These are phyloP conservation scores for Pseudogymnoascus sp. DNA, from an alignment of 2,329 filamentous ascomycete species.

Conservation along the genomic window DNA sequence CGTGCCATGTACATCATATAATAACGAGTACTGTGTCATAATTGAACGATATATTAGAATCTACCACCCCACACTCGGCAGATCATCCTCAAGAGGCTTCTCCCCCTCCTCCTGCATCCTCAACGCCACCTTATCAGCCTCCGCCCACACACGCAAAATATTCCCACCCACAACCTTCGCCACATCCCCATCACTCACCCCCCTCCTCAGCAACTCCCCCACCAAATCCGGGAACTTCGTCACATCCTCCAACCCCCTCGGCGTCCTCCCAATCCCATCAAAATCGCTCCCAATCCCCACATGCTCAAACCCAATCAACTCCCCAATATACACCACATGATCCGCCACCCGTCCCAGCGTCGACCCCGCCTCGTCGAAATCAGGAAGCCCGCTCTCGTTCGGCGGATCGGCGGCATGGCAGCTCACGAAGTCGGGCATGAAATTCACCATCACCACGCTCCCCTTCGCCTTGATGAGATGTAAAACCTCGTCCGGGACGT, in stretches of 20 bases:
- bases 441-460: constrained; percentile 86
- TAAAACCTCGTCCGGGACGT: constrained; percentile 79
- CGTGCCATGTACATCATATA: no score
- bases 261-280: constrained; percentile 62
- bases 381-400: constrained; percentile 55
- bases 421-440: constrained; percentile 72
- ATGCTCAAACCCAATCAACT: constrained; percentile 75
- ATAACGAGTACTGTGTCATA: no score
- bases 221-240: constrained; percentile 73
- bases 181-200: constrained; percentile 65
- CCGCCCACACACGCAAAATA: constrained; percentile 72
- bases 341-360: constrained; percentile 69
- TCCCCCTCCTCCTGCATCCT: constrained; percentile 52
- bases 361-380: constrained; percentile 56
- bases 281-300: constrained; percentile 88
- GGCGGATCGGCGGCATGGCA: constrained; percentile 48
- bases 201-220: constrained; percentile 61
- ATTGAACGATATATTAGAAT: background rate
- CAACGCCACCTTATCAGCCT: constrained; percentile 63
- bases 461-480: constrained; percentile 63
- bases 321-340: constrained; percentile 76
- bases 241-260: constrained; percentile 74
- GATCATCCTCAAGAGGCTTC: constrained; percentile 40
- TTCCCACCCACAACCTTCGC: constrained; percentile 73
- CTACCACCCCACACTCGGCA: constrained; percentile 19